Base-by-base conservation (phyloP, 2,329 filamentous ascomycete genomes). In the Colletotrichum phormii region DNA sequence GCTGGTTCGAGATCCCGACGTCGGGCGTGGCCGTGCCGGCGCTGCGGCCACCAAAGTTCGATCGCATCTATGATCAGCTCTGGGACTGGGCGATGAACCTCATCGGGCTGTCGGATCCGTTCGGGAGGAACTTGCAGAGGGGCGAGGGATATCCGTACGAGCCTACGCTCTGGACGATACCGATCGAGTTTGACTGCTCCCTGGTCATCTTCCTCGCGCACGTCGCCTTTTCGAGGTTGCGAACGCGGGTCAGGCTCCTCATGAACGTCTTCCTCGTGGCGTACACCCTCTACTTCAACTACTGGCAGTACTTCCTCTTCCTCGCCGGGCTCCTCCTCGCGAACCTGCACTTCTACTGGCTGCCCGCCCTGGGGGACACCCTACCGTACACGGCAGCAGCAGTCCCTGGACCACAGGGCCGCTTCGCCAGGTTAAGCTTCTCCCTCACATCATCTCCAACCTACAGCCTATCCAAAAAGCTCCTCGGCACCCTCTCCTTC, bases 131-230 rank as follows among this genome's bases (percentile, higher is more conserved):
- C 67, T 80, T 62, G 6, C 22, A 12, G 2, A 42, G 66, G 15
- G 70, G 70, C 7, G 18, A 49, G 11, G 46, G 12, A 2, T 72
- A 59, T 29, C 82, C 79, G 35, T 89, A 90, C 76, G 88, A 91
- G 76, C 83, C 88, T 26, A 89, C 91, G 72, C 80, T 91, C 22
- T 91, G 89, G 89, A 91, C 89, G 6, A 91, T 91, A 46, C 89
- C 89, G 4, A 84, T 90, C 58, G 89, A 91, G 78, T 90, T 89
- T 76, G 83, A 87, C 70, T 88, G 86, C 78, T 90, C 88, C 2
- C 85, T 91, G 77, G 83, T 88, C 67, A 82, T 91, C 18, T 91
- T 91, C 79, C 79, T 90, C 5, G 82, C 84, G 12, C 79, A 90
- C 26, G 67, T 90, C 2, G 89, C 84, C 31, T 85, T 87, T 7